Base-by-base conservation (phyloP, 768 basidiomycete genomes). In the Wakefieldia striispora region DNA sequence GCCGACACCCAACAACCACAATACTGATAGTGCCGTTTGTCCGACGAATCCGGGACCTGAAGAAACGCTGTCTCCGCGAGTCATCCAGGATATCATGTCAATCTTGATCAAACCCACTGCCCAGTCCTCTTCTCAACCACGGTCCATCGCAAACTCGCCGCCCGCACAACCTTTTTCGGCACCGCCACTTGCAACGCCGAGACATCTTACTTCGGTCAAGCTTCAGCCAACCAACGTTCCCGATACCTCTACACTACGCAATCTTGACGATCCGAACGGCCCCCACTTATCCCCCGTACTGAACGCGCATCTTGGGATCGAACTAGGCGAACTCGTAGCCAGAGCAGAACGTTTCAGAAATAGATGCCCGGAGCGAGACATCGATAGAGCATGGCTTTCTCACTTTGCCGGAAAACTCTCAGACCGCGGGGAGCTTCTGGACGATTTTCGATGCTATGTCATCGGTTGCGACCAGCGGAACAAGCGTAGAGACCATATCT, bases 401-500 rank as follows among this genome's bases (percentile, higher is more conserved):
- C 76, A 75, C 24, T 88, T 85, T 62, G 84, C 83, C 14, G 86
- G 86, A 26, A 82, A 81, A 55, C 67, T 88, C 31, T 79, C 84
- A 8, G 63, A 68, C 16, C 70, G 72, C 31, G 86, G 86, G 7
- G 77, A 82, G 57, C 71, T 78, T 11, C 62, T 83, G 17, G 70
- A 75, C 10, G 79, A 86, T 36, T 88, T 79, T 56, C 75, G 86
- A 33, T 88, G 86, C 58, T 88, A 88, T 57, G 69, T 88, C 36
- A 56, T 71, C 19, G 86, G 82, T 8, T 88, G 86, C 63, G 65
- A 71, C 23, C 86, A 88, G 61, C 73, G 69, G 47, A 88, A 88
- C 72, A 87, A 83, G 65, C 74, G 86, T 49, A 72, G 82, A 47
- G 86, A 88, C 60, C 86, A 88, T 54, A 88, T 88, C 53, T 62